Base-by-base conservation (phyloP, 495 filamentous ascomycete species). In the Neurospora sp. region DNA sequence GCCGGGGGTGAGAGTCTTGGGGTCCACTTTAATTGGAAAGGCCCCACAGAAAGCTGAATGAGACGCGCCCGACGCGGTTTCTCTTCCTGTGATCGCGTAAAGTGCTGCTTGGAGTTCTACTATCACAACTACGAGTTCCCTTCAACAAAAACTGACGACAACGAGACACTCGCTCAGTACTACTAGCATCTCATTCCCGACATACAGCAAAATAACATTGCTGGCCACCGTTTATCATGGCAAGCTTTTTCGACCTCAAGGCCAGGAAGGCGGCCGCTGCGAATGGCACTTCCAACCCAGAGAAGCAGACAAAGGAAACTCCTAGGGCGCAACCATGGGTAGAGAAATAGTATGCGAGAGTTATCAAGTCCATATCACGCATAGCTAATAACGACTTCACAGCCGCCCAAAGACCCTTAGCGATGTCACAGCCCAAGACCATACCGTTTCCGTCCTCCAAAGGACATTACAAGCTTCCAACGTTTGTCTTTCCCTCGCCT, bases 391-490 rank as follows among this genome's bases (percentile, higher is more conserved):
- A 80, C 75, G 53, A 6, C 27, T 35, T 39, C 12, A 39, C 74
- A 99, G 96, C 78, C 94, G 96, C 14, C 96, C 96, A 9, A 97
- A 96, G 83, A 93, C 89, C 31, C 87, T 99, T 61, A 91, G 89
- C 78, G 96, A 99, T 89, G 94, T 99, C 70, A 93, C 96, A 39
- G 96, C 96, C 3, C 96, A 99, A 89, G 95, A 98, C 79, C 96
- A 99, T 83, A 98, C 96, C 22, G 93, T 96, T 71, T 93, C 91
- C 71, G 91, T 98, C 74, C 91, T 99, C 38, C 91, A 93, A 78
- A 90, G 95, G 76, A 98, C 93, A 35, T 86, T 99, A 20, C 95
- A 98, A 88, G 92, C 95, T 79, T 91, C 94, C 68, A 99, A 99
- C 79, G 93, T 94, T 82, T 65, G 85, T 77, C 27, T 31, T 31